Conservation (phyloP, 179 eudicot genomes). For the Sideroxylon spinosum region DNA sequence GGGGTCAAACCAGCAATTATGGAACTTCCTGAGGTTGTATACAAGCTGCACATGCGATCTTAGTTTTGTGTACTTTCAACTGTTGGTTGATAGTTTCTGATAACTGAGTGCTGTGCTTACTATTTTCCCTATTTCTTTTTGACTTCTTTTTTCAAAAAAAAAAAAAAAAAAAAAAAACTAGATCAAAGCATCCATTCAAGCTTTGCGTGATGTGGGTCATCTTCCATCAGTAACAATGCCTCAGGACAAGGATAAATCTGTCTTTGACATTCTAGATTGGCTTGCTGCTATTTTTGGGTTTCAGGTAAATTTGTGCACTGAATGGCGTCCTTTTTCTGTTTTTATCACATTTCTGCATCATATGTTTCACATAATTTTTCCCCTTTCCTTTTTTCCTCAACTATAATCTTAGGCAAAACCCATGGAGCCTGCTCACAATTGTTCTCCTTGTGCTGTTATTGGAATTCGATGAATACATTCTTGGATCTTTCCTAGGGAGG, state of each 20-base stretch:
- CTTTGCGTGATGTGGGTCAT: constrained; percentile 55
- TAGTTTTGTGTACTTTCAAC: background rate
- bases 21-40: constrained; percentile 90
- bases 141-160: background rate
- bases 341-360: background rate
- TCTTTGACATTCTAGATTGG: constrained; percentile 86
- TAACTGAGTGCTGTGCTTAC: background rate
- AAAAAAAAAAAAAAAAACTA: too few species aligned
- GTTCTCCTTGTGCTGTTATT: background rate
- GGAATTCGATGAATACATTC: background rate
- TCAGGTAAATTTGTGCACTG: constrained; percentile 51
- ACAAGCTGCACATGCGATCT: constrained; percentile 17
- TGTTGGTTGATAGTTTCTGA: background rate
- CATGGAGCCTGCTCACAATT: background rate
- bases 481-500: background rate
- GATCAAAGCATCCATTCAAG: constrained; percentile 84
- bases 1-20: constrained; percentile 82
- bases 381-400: background rate
- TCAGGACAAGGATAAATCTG: constrained; percentile 50
- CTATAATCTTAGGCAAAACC: too few species aligned
- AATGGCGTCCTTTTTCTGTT: background rate
- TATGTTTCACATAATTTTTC: background rate
- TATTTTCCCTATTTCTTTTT: background rate
- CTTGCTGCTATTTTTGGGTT: constrained; percentile 79
- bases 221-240: constrained; percentile 55